Percentiles rank a stretch among this genome's conserved stretches.
Evolutionary conservation across 345 rosid species (phyloP).

Genomic region (Salix caprea): DNA sequence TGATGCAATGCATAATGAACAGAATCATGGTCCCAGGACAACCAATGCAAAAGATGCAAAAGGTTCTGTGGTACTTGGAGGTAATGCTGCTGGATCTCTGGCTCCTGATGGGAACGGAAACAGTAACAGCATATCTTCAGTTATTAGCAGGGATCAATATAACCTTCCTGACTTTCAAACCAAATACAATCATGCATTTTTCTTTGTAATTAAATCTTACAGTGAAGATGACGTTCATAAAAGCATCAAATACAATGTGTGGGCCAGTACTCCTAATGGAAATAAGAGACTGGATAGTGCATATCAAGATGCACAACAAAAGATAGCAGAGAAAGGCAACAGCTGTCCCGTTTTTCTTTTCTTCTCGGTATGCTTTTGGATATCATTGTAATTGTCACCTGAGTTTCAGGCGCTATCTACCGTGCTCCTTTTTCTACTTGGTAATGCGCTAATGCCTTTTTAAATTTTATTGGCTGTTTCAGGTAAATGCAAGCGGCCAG

Average conservation of each 20-base stretch:
- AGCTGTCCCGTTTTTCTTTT: constrained; percentile 23
- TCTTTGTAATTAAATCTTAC: constrained; percentile 65
- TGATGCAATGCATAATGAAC: constrained; percentile 24
- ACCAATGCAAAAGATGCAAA: constrained; percentile 15
- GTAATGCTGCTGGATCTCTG: constrained; percentile 15
- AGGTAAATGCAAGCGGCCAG: constrained; percentile 29
- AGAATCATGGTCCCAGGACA: constrained; percentile 31
- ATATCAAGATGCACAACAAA: constrained; percentile 43
- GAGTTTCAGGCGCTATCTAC: not conserved
- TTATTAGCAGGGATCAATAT: constrained; percentile 43
- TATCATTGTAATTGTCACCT: not conserved
- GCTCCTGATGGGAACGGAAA: constrained; percentile 32
- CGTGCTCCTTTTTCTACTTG: too few relatives aligned
- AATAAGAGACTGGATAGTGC: constrained; percentile 57
- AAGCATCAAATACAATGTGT: constrained; percentile 65
- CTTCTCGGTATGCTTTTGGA: constrained; percentile 12
- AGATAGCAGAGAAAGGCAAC: constrained; percentile 13
- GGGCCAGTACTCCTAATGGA: constrained; percentile 68
- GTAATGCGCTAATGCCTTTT: not conserved
- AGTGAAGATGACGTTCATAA: constrained; percentile 68
- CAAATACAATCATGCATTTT: constrained; percentile 43
- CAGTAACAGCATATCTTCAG: constrained; percentile 27
- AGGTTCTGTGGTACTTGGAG: constrained; percentile 20
- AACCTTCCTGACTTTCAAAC: constrained; percentile 46
- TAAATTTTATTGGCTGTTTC: not conserved